Base-by-base conservation (phyloP, 2,329 filamentous ascomycete genomes). In the Cryphonectria nitschkei region DNA sequence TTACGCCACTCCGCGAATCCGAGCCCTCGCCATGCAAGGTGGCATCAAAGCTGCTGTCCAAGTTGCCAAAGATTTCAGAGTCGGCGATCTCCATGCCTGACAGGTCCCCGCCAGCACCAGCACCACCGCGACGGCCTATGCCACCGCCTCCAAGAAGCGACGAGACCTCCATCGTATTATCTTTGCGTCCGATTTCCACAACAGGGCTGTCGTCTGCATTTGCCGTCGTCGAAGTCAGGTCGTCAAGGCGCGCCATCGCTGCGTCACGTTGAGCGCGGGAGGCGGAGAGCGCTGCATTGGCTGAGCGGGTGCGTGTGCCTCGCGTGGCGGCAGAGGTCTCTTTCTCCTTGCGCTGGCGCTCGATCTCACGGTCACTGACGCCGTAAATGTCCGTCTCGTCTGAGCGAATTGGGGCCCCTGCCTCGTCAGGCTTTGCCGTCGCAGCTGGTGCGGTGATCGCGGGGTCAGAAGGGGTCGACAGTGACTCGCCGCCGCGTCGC, bases 41-140 rank as follows among this genome's bases (percentile, higher is more conserved):
- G 14, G 66, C 81, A 68, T 81, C 82, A 9, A 85, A 76, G 65
- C 74, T 78, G 54, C 75, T 75, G 72, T 80, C 77, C 16, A 80
- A 74, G 66, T 82, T 79, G 16, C 82, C 83, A 76, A 87, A 87
- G 37, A 85, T 78, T 46, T 83, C 81, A 67, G 83, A 82, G 70
- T 86, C 85, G 60, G 84, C 74, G 66, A 81, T 71, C 72, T 87
- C 85, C 43, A 87, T 72, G 6, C 85, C 86, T 0, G 84, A 85
- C 3, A 80, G 82, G 65, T 87, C 83, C 16, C 72, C 73, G 0
- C 69, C 73, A 1, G 22, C 66, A 32, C 37, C 52, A 37, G 52
- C 39, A 54, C 39, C 65, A 26, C n/a, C 29, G 3, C 50, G 56
- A n/a, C 73, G 73, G n/a, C 68, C 52, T 29, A 39, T 29, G 22